These are phyloP conservation scores for Hypericum perforatum DNA, from an alignment of 345 rosid species.

Conservation along the genomic window DNA sequence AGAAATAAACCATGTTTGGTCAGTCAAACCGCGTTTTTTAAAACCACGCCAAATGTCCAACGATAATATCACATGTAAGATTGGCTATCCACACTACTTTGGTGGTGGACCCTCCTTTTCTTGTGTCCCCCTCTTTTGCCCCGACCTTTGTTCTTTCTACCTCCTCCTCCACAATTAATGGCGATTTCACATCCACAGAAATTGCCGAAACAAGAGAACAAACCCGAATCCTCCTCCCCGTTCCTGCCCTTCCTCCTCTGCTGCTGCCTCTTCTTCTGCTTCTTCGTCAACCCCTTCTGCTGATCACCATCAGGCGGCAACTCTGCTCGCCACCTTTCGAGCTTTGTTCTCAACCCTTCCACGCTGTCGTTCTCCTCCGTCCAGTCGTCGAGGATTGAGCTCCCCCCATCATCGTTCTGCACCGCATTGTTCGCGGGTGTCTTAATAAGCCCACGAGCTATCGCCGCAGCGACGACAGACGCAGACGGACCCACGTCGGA, in stretches of 20 bases:
- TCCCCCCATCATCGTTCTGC: slow-evolving; percentile 21
- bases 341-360: slow-evolving; percentile 46
- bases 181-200: slow-evolving; percentile 73
- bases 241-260: slow-evolving; percentile 10
- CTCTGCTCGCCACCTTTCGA: slow-evolving; percentile 66
- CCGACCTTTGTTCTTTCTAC: slow-evolving; percentile 21
- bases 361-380: slow-evolving; percentile 31
- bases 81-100: slow-evolving; percentile 30
- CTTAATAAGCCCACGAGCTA: slow-evolving; percentile 67
- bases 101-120: slow-evolving; percentile 29
- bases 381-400: slow-evolving; percentile 45
- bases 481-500: slow-evolving; percentile 91
- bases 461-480: slow-evolving; percentile 90
- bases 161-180: slow-evolving; percentile 64
- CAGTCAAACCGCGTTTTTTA: no score
- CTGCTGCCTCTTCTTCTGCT: slow-evolving; percentile 11
- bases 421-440: slow-evolving; percentile 19
- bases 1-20: no score
- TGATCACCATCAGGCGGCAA: slow-evolving; percentile 17
- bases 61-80: slow-evolving; percentile 11
- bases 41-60: no score
- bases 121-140: slow-evolving; percentile 26
- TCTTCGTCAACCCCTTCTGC: slow-evolving; percentile 11
- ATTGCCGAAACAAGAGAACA: slow-evolving; percentile 79
- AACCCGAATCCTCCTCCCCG: slow-evolving; percentile 18